A percentile compares a stretch with the other conserved stretches of the same genome.
These are phyloP conservation scores for Aegle marmelos DNA, from an alignment of 345 rosid genomes.

Conservation along the genomic window DNA sequence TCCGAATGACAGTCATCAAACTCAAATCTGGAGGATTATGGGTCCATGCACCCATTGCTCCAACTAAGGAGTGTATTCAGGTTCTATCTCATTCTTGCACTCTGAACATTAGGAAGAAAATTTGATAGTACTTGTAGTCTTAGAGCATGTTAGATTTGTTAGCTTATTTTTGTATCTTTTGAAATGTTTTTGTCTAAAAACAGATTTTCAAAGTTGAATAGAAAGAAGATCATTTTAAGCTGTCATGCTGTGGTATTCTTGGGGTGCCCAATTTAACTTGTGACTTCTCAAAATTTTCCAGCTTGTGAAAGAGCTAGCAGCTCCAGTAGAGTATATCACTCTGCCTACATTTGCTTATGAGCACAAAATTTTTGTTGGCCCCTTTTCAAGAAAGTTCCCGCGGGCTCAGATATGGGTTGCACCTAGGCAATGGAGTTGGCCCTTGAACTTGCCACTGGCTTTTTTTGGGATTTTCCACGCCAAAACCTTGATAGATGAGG, in stretches of 20 bases:
- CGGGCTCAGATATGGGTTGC: constrained; percentile 92
- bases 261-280: constrained; percentile 13
- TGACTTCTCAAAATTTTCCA: constrained; percentile 25
- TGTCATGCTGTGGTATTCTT: constrained; percentile 5
- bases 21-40: constrained; percentile 96
- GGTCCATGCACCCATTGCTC: constrained; percentile 99
- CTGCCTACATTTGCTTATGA: constrained; percentile 96
- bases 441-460: constrained; percentile 85
- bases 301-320: constrained; percentile 85
- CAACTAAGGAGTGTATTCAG: constrained; percentile 94
- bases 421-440: constrained; percentile 99
- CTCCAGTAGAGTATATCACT: constrained; percentile 82
- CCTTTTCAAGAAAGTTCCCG: constrained; percentile 93
- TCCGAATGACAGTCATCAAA: constrained; percentile 93
- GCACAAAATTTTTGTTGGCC: constrained; percentile 95
- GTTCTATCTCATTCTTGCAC: constrained; percentile 25
- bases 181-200: not conserved
- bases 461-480: constrained; percentile 92
- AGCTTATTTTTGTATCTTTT: not conserved
- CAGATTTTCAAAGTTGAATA: not conserved
- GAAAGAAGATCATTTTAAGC: not conserved
- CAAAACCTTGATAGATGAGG: constrained; percentile 65
- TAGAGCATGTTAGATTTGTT: not conserved
- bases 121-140: not conserved
- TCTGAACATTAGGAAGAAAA: not conserved